Conservation (phyloP, 225 moss, liverwort and hornwort species). For the Polytrichum commune region DNA sequence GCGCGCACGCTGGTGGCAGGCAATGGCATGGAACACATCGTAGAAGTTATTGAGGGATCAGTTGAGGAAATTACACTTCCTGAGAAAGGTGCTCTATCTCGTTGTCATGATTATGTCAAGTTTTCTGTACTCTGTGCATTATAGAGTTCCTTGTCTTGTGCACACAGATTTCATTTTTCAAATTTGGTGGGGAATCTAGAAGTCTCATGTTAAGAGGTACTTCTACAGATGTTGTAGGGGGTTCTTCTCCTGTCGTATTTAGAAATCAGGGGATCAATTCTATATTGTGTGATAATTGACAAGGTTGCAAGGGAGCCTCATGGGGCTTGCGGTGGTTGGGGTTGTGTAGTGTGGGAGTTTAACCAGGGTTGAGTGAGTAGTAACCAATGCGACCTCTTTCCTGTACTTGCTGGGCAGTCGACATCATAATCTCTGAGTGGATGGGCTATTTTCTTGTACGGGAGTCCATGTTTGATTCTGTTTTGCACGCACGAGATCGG, state of each 20-base stretch:
- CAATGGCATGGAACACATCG: conserved; percentile 66
- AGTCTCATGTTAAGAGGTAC: too few relatives aligned
- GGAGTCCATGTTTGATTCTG: conserved; percentile 98
- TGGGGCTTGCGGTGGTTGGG: conserved; percentile 44
- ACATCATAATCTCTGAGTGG: conserved; percentile 99
- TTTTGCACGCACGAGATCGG: conserved; percentile 80
- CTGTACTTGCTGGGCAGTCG: conserved; percentile 88
- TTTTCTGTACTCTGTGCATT: too few relatives aligned
- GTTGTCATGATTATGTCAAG: too few relatives aligned
- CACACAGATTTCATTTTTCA: too few relatives aligned
- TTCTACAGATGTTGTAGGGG: too few relatives aligned
- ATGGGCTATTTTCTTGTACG: conserved; percentile 97
- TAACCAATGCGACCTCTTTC: conserved; percentile 78
- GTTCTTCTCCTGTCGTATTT: too few relatives aligned
- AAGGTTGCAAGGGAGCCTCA: conserved; percentile 43
- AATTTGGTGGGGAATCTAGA: too few relatives aligned
- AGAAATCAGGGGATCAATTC: too few relatives aligned
- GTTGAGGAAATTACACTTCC: conserved; percentile 79
- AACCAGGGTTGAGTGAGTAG: conserved; percentile 78
- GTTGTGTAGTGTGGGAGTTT: conserved; percentile 78
- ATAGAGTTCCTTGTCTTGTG: too few relatives aligned
- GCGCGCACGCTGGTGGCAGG: conserved; percentile 68
- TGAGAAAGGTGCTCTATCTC: conserved; percentile 64
- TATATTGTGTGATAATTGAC: too few relatives aligned
- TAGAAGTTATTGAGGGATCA: conserved; percentile 92